phyloP scores from a whole-genome alignment of 2,329 filamentous ascomycete species.

The Aphanocladium album region DNA sequence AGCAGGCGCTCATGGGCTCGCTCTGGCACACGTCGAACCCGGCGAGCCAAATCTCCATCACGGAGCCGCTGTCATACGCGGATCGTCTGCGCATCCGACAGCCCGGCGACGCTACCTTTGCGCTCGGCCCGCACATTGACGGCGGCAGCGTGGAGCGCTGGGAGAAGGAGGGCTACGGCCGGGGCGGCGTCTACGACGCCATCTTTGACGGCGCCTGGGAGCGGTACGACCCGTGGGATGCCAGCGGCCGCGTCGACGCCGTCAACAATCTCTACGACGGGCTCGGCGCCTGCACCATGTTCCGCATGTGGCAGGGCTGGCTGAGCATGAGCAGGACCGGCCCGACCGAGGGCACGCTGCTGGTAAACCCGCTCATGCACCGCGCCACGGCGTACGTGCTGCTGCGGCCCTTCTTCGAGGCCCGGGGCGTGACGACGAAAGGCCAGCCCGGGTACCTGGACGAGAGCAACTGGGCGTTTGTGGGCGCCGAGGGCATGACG shows the following conservation, averaged over 20 bases:
- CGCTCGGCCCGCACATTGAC: constrained; percentile 68
- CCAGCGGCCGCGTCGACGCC: constrained; percentile 60
- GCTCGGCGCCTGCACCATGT: constrained; percentile 75
- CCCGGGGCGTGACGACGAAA: constrained; percentile 21
- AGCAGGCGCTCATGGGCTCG: constrained; percentile 54
- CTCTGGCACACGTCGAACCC: constrained; percentile 56
- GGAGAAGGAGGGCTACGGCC: constrained; percentile 65
- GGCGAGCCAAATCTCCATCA: constrained; percentile 40
- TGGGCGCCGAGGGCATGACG: constrained; percentile 39
- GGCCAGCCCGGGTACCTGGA: constrained; percentile 37
- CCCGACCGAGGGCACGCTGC: constrained; percentile 71
- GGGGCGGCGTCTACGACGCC: constrained; percentile 62
- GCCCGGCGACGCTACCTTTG: constrained; percentile 65
- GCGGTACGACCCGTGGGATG: constrained; percentile 76
- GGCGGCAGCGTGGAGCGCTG: constrained; percentile 71
- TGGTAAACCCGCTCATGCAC: constrained; percentile 73
- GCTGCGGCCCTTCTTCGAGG: constrained; percentile 76
- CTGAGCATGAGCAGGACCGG: constrained; percentile 69
- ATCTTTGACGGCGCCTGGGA: constrained; percentile 77
- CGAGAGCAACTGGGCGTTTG: constrained; percentile 55
- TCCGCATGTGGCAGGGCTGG: constrained; percentile 90
- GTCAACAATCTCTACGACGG: constrained; percentile 74
- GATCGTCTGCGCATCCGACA: constrained; percentile 68
- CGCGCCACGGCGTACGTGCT: constrained; percentile 76
- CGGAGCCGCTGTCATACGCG: constrained; percentile 60